Conservation (phyloP, 169 alveolate genomes). For the Babesia bigemina region DNA sequence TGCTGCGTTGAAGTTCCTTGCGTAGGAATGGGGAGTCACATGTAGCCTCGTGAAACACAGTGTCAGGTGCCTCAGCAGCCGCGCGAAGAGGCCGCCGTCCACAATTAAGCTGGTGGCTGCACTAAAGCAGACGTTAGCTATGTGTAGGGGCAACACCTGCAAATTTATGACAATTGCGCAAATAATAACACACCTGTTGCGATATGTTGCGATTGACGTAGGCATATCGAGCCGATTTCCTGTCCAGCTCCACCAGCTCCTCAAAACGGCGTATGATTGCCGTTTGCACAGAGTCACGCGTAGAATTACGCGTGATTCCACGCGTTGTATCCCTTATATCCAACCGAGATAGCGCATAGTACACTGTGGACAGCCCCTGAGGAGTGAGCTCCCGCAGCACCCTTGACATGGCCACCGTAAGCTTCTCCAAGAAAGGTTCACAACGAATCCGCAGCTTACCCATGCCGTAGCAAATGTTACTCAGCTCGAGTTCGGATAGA, state of each 20-base stretch:
- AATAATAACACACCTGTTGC: not conserved
- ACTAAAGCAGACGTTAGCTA: slow-evolving; percentile 45
- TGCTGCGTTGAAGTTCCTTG: not conserved
- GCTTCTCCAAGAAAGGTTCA: slow-evolving; percentile 16
- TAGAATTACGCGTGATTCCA: not conserved
- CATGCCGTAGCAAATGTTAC: slow-evolving; percentile 55
- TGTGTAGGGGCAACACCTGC: slow-evolving; percentile 48
- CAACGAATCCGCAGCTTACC: slow-evolving; percentile 51
- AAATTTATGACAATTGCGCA: no score
- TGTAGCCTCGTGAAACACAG: not conserved
- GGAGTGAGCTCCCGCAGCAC: slow-evolving; percentile 41
- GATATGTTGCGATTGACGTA: not conserved
- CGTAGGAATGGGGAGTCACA: not conserved
- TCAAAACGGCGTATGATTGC: not conserved
- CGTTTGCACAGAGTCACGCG: not conserved
- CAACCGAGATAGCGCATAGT: slow-evolving; percentile 43
- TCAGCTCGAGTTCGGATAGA: slow-evolving; percentile 44
- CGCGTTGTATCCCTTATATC: not conserved
- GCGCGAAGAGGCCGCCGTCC: slow-evolving; percentile 24
- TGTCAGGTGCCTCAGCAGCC: slow-evolving; percentile 8
- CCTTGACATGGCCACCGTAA: slow-evolving; percentile 4
- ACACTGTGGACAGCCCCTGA: slow-evolving; percentile 49
- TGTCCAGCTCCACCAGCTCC: not conserved
- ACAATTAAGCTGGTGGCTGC: slow-evolving; percentile 21
- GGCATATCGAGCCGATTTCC: no score